A percentile compares a stretch with the other conserved stretches of the same genome.
These are phyloP conservation scores for Dryas alaskensis DNA, from an alignment of 306 rosid genomes.

Conservation along the genomic window DNA sequence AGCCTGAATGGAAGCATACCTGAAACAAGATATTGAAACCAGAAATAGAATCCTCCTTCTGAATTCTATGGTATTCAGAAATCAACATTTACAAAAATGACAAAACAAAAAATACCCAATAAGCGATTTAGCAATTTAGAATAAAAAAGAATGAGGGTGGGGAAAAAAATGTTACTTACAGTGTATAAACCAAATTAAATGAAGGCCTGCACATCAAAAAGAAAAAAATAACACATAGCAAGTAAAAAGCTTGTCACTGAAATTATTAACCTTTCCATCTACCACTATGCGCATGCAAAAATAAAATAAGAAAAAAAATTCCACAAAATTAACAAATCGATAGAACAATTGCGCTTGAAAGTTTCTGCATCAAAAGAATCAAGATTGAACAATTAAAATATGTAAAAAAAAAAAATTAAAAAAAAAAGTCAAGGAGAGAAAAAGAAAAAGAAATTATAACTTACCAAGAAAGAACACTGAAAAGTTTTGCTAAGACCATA, in stretches of 20 bases:
- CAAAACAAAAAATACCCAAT: conserved; percentile 9
- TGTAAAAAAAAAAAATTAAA: background rate
- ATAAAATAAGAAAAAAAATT: background rate
- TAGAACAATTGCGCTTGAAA: background rate
- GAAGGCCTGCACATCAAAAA: conserved; percentile 53
- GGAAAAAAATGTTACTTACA: conserved; percentile 41
- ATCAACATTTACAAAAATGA: background rate
- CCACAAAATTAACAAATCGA: background rate
- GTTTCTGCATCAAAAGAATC: background rate
- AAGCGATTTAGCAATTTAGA: background rate
- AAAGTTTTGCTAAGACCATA: conserved; percentile 27
- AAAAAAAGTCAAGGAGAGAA: background rate
- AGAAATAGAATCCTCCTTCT: background rate
- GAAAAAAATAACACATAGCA: background rate
- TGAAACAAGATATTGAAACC: conserved; percentile 21
- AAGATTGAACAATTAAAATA: background rate
- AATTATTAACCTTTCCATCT: background rate
- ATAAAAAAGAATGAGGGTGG: background rate
- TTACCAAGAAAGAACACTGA: conserved; percentile 46
- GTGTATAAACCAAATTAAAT: conserved; percentile 39
- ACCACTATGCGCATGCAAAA: background rate
- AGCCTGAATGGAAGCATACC: conserved; percentile 49
- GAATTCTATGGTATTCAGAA: background rate
- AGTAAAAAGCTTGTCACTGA: background rate
- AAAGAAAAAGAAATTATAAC: background rate